Evolutionary conservation across 2,329 filamentous ascomycete species (phyloP), one percentile per base, ranked within the genome.

Genomic region (Macroventuria anomochaeta): DNA sequence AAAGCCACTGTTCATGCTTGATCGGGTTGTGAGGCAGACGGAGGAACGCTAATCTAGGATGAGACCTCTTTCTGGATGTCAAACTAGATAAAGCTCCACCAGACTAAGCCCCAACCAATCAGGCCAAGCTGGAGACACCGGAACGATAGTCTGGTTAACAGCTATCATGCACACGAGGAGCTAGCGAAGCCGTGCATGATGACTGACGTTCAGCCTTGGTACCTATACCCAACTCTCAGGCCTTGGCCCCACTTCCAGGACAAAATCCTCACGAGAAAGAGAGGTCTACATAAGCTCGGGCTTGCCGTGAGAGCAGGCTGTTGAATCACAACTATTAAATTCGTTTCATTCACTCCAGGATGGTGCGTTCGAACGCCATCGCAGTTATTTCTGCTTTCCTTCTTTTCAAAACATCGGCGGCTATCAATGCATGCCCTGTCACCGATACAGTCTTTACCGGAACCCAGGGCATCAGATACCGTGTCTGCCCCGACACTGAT

Each of bases 401-500:
- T 61, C 56, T 66, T 46, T 55, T 65, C 31, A 38, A 61, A 11
- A 47, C 56, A 28, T 53, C 58, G 7, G 25, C 47, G 29, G 59
- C 54, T 37, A 54, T 67, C 23, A 66, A 67, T 46, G 58, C 53
- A 21, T 67, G 64, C 42, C 63, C 64, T 33, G 46, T 25, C 21
- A 47, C 57, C 15, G 64, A 67, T 39, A 57, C 56, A 26, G 51
- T 63, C 18, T 63, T 57, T 33, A 61, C 58, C 18, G 64, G 64
- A 46, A 32, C 57, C 17, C 36, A 52, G 42, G 60, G 62, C 7
- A 61, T 67, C 15, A 54, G 57, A 32, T 67, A 67, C 28, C 60
- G 62, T 33, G 40, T 67, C 26, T 67, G 64, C 33, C 53, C 60
- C 3, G 57, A 42, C 18, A 64, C 64, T 21, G 63, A 67, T 34